These are phyloP conservation scores for Colletotrichum orbiculare DNA, from an alignment of 2,329 filamentous ascomycete species.

Conservation along the genomic window DNA sequence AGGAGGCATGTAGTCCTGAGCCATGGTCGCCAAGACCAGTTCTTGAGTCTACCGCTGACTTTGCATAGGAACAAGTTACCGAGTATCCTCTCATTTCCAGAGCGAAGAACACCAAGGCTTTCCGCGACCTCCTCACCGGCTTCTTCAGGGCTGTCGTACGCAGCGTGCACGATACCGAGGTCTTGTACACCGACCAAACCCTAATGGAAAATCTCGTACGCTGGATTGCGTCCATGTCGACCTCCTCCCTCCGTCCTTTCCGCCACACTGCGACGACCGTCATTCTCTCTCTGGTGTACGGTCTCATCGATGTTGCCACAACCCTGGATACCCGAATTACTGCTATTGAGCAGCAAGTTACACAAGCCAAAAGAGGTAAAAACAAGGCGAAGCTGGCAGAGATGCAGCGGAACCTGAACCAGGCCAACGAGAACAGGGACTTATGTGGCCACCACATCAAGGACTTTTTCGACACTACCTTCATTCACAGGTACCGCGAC, in stretches of 20 bases:
- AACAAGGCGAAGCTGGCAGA: conserved; percentile 83
- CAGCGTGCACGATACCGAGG: conserved; percentile 82
- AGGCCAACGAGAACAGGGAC: conserved; percentile 76
- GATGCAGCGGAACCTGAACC: conserved; percentile 77
- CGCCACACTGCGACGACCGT: conserved; percentile 93
- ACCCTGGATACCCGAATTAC: conserved; percentile 78
- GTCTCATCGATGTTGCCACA: conserved; percentile 78
- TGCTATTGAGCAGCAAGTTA: conserved; percentile 81
- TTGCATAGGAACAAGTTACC: conserved; percentile 74
- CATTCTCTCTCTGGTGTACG: conserved; percentile 81
- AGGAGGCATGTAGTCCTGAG: conserved; percentile 67
- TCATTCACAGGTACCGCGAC: conserved; percentile 95
- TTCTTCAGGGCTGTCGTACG: conserved; percentile 84
- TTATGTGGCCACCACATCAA: conserved; percentile 78
- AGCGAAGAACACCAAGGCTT: conserved; percentile 79
- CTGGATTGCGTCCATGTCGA: conserved; percentile 93
- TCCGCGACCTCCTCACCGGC: conserved; percentile 79
- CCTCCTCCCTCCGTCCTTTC: conserved; percentile 87
- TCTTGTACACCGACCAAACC: conserved; percentile 80
- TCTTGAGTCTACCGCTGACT: conserved; percentile 43
- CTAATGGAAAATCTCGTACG: conserved; percentile 89
- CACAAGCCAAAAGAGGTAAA: conserved; percentile 76
- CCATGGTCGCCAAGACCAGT: not conserved
- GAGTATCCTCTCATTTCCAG: conserved; percentile 94
- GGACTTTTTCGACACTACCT: conserved; percentile 91